Base-by-base conservation (phyloP, 2,329 filamentous ascomycete genomes). In the Pseudofabraea citricarpa region DNA sequence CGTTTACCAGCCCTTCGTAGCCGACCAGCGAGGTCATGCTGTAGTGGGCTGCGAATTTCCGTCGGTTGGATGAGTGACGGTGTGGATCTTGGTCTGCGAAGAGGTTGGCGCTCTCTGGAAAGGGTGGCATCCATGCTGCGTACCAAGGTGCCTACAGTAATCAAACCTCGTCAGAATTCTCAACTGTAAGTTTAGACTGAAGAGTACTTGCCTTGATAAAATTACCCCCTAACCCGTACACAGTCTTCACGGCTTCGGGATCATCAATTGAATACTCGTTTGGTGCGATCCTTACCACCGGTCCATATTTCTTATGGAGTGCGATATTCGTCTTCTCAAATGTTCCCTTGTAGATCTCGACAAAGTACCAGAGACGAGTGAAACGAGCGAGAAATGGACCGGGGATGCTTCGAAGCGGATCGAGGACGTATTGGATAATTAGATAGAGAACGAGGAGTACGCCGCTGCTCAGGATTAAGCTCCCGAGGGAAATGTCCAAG, bases 1-100 rank as follows among this genome's bases (percentile, higher is more conserved):
- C 60, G 48, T 77, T 65, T 6, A 74, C 71, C 43, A 70, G 73
- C 0, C 59, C 54, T 52, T 77, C 73, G 42, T 74, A 77, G 31
- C 63, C 59, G 1, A 74, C 58, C 3, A 77, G 51, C 5, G 67
- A 67, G 21, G 63, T 69, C 67, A 77, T 71, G 7, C 66, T 68
- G 47, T 74, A 77, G 1, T 70, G 54, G 3, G 60, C 56, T 9
- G 71, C 64, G 44, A 72, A 70, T 19, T 64, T 61, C 19, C 68
- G 66, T 10, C 71, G 48, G 24, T 56, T 55, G 9, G 50, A 36
- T 47, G 64, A 60, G 41, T 74, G 71, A 6, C 57, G 51, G 24
- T 59, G 59, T 2, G 64, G 55, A 49, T 69, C 48, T 15, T 56
- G 52, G 18, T 64, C 63, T 1, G 58, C 41, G 31, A 68, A 68